Evolutionary conservation across 768 basidiomycete genomes (phyloP).

Genomic region (Lenzites betulinus): DNA sequence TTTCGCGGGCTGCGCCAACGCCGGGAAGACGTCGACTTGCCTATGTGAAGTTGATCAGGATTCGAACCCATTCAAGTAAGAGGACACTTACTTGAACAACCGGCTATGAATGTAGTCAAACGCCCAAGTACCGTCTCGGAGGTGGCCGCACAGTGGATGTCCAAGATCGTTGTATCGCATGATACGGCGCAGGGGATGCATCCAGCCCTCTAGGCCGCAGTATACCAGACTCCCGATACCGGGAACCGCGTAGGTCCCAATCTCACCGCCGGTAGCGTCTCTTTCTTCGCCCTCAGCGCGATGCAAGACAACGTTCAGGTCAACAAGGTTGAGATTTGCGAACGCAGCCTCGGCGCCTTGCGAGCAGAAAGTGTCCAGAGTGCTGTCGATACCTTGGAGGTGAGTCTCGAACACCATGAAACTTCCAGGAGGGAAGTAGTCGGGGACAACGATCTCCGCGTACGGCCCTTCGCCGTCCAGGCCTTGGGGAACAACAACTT

Average conservation of each 20-base stretch:
- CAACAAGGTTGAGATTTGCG: constrained; percentile 72
- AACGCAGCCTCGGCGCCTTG: constrained; percentile 76
- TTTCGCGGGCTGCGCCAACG: constrained; percentile 64
- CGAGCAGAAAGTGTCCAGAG: constrained; percentile 74
- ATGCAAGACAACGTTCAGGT: constrained; percentile 86
- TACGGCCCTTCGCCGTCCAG: constrained; percentile 68
- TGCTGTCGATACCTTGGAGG: constrained; percentile 67
- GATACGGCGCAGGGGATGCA: constrained; percentile 82
- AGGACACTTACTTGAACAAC: constrained; percentile 60
- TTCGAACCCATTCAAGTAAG: neutral
- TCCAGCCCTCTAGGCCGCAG: constrained; percentile 97
- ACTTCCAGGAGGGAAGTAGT: constrained; percentile 93
- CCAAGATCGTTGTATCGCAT: constrained; percentile 93
- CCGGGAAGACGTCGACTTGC: constrained; percentile 63
- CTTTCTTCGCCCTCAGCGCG: constrained; percentile 90
- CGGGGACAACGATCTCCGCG: constrained; percentile 81
- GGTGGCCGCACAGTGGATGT: constrained; percentile 84
- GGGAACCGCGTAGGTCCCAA: constrained; percentile 84
- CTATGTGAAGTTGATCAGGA: constrained; percentile 36
- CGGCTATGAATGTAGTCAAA: constrained; percentile 82
- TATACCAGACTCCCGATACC: constrained; percentile 75
- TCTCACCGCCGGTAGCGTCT: constrained; percentile 80
- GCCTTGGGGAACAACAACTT: constrained; percentile 60
- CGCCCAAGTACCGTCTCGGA: constrained; percentile 90
- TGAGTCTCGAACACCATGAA: constrained; percentile 92